These are phyloP conservation scores for Colletotrichum gloeosporioides DNA, from an alignment of 2,329 filamentous ascomycete genomes.

Conservation along the genomic window DNA sequence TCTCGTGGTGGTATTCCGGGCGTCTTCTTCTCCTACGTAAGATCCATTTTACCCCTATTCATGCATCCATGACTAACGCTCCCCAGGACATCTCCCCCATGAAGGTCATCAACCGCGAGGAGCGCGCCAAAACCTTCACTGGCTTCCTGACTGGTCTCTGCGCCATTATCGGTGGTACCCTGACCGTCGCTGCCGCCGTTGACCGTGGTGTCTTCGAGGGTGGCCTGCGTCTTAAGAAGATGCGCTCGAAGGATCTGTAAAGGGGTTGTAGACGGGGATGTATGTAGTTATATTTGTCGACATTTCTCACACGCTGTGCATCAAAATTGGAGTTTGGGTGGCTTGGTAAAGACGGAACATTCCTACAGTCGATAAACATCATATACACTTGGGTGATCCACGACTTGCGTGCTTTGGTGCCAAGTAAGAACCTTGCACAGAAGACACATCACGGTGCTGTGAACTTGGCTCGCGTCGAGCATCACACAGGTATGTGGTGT, in stretches of 20 bases:
- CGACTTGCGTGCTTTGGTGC: background rate
- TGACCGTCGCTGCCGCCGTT: slow-evolving; percentile 93
- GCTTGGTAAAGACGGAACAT: slow-evolving; percentile 12
- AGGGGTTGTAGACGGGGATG: background rate
- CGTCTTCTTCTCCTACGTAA: slow-evolving; percentile 97
- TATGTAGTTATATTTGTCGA: slow-evolving; percentile 19
- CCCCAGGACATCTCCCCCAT: slow-evolving; percentile 95
- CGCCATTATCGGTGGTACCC: slow-evolving; percentile 90
- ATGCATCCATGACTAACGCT: slow-evolving; percentile 24
- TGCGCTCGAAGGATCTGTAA: slow-evolving; percentile 70
- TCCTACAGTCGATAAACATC: slow-evolving; percentile 8
- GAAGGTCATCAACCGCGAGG: slow-evolving; percentile 98
- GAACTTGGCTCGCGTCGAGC: too few relatives aligned
- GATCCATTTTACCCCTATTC: slow-evolving; percentile 36
- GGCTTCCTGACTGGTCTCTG: slow-evolving; percentile 94
- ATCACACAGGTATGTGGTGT: too few relatives aligned
- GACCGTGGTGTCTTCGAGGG: slow-evolving; percentile 94
- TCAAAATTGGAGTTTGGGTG: slow-evolving; percentile 24
- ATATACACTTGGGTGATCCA: background rate
- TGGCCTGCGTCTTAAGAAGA: slow-evolving; percentile 81
- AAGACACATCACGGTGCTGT: background rate
- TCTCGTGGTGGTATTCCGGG: slow-evolving; percentile 92
- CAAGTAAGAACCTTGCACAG: background rate
- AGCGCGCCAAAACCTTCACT: slow-evolving; percentile 85
- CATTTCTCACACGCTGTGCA: slow-evolving; percentile 16